Percentiles rank a stretch among this genome's conserved stretches.
Evolutionary conservation across 306 rosid genomes (phyloP).

Genomic region (Citrullus colocynthis): DNA sequence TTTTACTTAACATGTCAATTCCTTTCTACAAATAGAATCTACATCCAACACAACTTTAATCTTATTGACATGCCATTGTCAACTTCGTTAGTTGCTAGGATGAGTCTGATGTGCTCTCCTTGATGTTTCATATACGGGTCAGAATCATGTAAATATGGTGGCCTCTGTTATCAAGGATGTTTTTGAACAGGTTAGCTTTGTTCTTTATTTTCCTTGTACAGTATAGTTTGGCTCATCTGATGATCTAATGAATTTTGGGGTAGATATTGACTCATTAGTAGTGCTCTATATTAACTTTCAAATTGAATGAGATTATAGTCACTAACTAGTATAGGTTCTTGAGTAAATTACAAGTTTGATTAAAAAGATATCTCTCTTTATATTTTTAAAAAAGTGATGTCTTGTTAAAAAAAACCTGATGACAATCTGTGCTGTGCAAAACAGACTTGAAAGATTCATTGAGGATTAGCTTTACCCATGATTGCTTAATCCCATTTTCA

Average conservation of each 20-base stretch:
- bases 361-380: neutral
- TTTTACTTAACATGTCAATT: neutral
- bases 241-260: too few species aligned
- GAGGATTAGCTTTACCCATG: neutral
- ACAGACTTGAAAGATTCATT: neutral
- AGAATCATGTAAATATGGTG: constrained; percentile 54
- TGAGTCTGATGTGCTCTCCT: constrained; percentile 61
- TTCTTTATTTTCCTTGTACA: neutral
- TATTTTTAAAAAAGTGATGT: neutral
- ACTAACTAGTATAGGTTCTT: neutral
- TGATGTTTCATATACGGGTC: constrained; percentile 58
- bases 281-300: neutral
- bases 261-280: too few species aligned
- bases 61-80: neutral
- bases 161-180: constrained; percentile 26
- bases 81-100: constrained; percentile 37
- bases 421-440: neutral
- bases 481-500: neutral
- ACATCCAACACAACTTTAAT: neutral
- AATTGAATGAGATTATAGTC: neutral
- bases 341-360: neutral
- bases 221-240: too few species aligned
- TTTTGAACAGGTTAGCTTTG: constrained; percentile 41
- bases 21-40: neutral
- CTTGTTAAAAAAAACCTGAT: neutral